phyloP scores from a whole-genome alignment of 306 rosid species.

The Hippophae tibetana region DNA sequence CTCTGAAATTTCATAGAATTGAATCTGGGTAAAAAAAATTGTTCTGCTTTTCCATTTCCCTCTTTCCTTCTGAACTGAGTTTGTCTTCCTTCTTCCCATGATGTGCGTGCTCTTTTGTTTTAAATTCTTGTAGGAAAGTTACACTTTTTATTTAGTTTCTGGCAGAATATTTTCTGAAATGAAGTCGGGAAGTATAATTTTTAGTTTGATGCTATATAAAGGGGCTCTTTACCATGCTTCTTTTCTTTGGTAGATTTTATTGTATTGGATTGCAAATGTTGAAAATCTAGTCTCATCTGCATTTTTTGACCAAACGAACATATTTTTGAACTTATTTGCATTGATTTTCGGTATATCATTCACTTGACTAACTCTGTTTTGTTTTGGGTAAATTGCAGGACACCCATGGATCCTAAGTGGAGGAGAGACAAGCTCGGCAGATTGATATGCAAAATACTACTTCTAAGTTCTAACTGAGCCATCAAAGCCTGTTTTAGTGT shows the following conservation, averaged over 20 bases:
- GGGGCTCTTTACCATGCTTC: too few species aligned
- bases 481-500: conserved; percentile 7
- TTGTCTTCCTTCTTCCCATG: background rate
- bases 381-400: conserved; percentile 28
- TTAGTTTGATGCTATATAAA: background rate
- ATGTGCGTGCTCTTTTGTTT: background rate
- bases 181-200: background rate
- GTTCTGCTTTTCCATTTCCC: too few species aligned
- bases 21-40: too few species aligned
- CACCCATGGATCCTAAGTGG: conserved; percentile 77
- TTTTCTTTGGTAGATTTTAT: too few species aligned
- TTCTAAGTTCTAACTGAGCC: background rate
- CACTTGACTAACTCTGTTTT: conserved; percentile 7
- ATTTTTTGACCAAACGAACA: too few species aligned
- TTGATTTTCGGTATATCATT: background rate
- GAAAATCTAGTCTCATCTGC: too few species aligned
- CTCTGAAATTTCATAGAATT: too few species aligned
- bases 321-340: background rate
- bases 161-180: background rate
- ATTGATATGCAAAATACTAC: conserved; percentile 2
- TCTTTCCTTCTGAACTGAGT: background rate
- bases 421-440: conserved; percentile 28
- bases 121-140: background rate
- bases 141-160: background rate
- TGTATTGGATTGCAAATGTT: too few species aligned